Evolutionary conservation across 2,329 filamentous ascomycete species (phyloP).

Genomic region (Clonostachys rhizophaga): DNA sequence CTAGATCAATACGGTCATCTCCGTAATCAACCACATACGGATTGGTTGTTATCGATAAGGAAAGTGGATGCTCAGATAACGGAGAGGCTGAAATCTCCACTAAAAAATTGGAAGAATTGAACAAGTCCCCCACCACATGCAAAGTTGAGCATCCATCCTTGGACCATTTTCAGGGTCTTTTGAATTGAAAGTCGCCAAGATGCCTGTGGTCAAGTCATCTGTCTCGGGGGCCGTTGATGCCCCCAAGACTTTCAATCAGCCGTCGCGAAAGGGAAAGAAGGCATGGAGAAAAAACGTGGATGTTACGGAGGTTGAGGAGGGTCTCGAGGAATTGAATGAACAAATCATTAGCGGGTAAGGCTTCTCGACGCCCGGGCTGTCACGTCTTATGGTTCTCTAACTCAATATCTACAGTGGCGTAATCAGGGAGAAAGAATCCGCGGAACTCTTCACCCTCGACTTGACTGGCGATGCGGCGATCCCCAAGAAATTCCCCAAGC

Average conservation of each 20-base stretch:
- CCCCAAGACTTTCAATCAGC: slow-evolving; percentile 78
- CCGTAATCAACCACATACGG: too few species aligned
- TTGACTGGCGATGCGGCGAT: slow-evolving; percentile 65
- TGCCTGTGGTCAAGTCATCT: slow-evolving; percentile 48
- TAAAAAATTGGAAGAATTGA: slow-evolving; percentile 7
- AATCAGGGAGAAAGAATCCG: slow-evolving; percentile 74
- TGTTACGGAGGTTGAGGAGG: slow-evolving; percentile 77
- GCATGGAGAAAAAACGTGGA: slow-evolving; percentile 99
- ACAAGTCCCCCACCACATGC: not conserved
- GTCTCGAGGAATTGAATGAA: slow-evolving; percentile 78
- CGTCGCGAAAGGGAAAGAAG: slow-evolving; percentile 96
- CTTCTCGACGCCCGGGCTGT: not conserved
- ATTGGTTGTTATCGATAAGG: too few species aligned
- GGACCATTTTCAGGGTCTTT: not conserved
- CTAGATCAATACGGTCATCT: too few species aligned
- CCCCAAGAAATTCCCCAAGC: slow-evolving; percentile 58
- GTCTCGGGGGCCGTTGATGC: slow-evolving; percentile 47
- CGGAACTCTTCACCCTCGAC: slow-evolving; percentile 83
- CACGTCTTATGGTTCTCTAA: not conserved
- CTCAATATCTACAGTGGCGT: slow-evolving; percentile 60
- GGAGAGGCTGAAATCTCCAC: slow-evolving; percentile 4
- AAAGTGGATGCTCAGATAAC: too few species aligned
- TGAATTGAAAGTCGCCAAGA: slow-evolving; percentile 17
- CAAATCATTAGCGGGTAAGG: slow-evolving; percentile 84
- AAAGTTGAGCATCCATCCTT: not conserved